Conservation (phyloP, 169 alveolate genomes). For the Blepharisma undulans region DNA sequence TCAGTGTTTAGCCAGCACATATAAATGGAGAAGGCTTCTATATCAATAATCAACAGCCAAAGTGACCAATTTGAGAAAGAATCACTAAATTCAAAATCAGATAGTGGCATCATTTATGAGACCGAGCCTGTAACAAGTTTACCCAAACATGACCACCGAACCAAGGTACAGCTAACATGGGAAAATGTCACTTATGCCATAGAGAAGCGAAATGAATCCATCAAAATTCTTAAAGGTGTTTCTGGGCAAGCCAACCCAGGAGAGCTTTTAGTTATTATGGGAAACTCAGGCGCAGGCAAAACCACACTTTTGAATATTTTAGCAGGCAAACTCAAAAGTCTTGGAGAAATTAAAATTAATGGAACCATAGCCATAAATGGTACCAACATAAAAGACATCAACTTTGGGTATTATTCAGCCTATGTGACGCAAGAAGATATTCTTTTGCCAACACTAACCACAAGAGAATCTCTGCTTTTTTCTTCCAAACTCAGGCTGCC, state of each 20-base stretch:
- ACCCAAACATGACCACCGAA: not conserved
- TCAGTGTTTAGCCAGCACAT: not conserved
- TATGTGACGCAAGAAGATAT: conserved; percentile 64
- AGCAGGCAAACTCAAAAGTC: conserved; percentile 70
- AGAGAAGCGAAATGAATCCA: conserved; percentile 66
- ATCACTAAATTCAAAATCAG: not conserved
- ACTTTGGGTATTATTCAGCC: conserved; percentile 35
- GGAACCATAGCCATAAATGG: conserved; percentile 49
- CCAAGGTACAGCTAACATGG: not conserved
- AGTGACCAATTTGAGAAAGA: not conserved
- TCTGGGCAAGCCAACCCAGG: conserved; percentile 34
- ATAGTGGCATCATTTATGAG: not conserved
- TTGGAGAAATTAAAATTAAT: not conserved
- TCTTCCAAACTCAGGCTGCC: conserved; percentile 52
- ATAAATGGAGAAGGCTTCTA: not conserved
- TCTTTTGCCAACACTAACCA: conserved; percentile 48
- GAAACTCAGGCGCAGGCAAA: conserved; percentile 60
- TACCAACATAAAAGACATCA: conserved; percentile 1
- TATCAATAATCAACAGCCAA: not conserved
- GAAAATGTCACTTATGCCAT: conserved; percentile 71
- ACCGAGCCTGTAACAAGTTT: not conserved
- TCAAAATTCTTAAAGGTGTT: conserved; percentile 28
- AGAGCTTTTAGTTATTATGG: conserved; percentile 20
- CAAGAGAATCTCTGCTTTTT: conserved; percentile 54
- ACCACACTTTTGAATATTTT: conserved; percentile 63